Evolutionary conservation across 192 early-diverging fungal genomes (phyloP), one percentile per base, ranked within the genome.

Genomic region (Gonapodya sp.): DNA sequence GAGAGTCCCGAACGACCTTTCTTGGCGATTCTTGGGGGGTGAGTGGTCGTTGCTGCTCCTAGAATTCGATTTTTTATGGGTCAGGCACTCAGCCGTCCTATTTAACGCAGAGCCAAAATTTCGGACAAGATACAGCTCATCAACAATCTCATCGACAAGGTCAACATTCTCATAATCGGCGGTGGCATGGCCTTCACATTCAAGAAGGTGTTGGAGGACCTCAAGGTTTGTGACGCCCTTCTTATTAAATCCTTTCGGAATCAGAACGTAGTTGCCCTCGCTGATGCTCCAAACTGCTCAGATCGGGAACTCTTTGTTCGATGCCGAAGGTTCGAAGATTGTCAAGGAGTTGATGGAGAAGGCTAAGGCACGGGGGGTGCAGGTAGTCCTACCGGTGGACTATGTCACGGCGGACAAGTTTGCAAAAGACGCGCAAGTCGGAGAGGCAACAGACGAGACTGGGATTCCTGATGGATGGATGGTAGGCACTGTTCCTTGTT

Each of bases 121-220:
- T 95, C 95, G 24, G 97, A 99, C 87, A 99, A 99, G 92, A 99
- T 99, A 87, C 92, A 95, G 89, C 91, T 99, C 79, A 99, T 99
- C 83, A 94, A 98, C 82, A 98, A 95, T 89, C 92, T 99, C 80
- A 85, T 99, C 32, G 97, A 99, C 88, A 98, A 98, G 92, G 96
- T 97, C 73, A 85, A 93, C 80, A 80, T 81, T 73, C 75, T 79
- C 77, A 90, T 91, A 79, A 90, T 91, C 81, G 87, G 93, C 84
- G 96, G 96, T 81, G 96, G 96, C 35, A 99, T 99, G 97, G 94
- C 95, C 80, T 99, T 96, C 89, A 99, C 97, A 73, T 99, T 99
- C 92, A 92, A 94, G 87, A 98, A 98, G 92, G 90, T 92, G 36
- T 87, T 96, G 75, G 87, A 95, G 31, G 87, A 88, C 79, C 93